Evolutionary conservation across 345 rosid species (phyloP).

Genomic region (Eutrema japonicum): DNA sequence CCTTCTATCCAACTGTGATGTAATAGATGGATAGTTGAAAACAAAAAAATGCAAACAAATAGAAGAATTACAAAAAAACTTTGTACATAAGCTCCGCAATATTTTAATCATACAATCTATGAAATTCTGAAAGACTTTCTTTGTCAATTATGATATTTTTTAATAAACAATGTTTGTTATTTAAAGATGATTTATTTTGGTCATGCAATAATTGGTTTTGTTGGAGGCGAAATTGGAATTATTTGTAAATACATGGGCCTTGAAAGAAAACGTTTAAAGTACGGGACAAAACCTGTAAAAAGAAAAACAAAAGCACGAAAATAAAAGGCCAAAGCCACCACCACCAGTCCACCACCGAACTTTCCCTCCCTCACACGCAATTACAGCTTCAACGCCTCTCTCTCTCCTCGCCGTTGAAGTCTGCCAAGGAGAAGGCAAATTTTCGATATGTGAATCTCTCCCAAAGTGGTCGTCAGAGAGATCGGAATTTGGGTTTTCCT

Average conservation of each 20-base stretch:
- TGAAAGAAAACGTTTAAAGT: slow-evolving; percentile 12
- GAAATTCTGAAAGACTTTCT: not conserved
- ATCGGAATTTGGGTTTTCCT: not conserved
- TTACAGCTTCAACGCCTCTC: slow-evolving; percentile 18
- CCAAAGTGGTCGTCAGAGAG: slow-evolving; percentile 1
- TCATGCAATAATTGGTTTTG: not conserved
- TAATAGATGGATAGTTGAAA: too few relatives aligned
- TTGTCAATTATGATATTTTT: not conserved
- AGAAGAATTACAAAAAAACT: not conserved
- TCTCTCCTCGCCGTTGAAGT: slow-evolving; percentile 35
- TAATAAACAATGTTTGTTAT: not conserved
- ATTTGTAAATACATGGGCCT: slow-evolving; percentile 16
- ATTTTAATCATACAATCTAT: not conserved
- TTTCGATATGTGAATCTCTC: slow-evolving; percentile 1
- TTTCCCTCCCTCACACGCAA: slow-evolving; percentile 46
- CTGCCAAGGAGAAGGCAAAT: slow-evolving; percentile 11
- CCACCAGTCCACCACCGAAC: slow-evolving; percentile 10
- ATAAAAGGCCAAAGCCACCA: slow-evolving; percentile 11
- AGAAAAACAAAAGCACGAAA: slow-evolving; percentile 11
- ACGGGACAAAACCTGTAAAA: slow-evolving; percentile 21
- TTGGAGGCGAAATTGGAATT: slow-evolving; percentile 15
- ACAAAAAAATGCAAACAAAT: not conserved
- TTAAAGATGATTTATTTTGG: not conserved
- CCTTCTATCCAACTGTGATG: too few relatives aligned
- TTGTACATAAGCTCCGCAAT: not conserved